Evolutionary conservation across 2,329 filamentous ascomycete genomes (phyloP).

Genomic region (Sarocladium strictum): DNA sequence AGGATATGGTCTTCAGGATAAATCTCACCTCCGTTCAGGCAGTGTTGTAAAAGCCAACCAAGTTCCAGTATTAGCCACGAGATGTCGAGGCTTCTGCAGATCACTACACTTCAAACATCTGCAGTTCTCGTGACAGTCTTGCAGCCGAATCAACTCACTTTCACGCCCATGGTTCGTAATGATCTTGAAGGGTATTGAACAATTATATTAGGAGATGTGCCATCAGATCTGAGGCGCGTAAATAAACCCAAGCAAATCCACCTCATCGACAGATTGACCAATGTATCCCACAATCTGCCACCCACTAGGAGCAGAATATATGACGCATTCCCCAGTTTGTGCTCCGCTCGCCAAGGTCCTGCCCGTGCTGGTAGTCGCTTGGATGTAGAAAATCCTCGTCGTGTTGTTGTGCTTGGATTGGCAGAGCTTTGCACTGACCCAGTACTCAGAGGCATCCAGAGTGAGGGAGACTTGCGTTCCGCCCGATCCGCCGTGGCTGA

Average conservation of each 20-base stretch:
- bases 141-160: too few relatives aligned
- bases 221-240: conserved; percentile 6
- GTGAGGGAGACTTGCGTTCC: neutral
- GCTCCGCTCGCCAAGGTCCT: neutral
- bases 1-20: too few relatives aligned
- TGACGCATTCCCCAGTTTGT: neutral
- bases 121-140: too few relatives aligned
- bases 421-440: neutral
- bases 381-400: conserved; percentile 7
- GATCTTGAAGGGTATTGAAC: too few relatives aligned
- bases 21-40: too few relatives aligned
- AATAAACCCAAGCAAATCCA: neutral
- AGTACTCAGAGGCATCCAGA: neutral
- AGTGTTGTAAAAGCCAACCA: too few relatives aligned
- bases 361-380: conserved; percentile 1
- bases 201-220: too few relatives aligned
- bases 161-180: too few relatives aligned
- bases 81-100: too few relatives aligned
- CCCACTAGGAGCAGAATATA: neutral
- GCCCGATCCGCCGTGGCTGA: conserved; percentile 1
- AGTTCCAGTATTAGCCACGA: too few relatives aligned
- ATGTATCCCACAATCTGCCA: conserved; percentile 7
- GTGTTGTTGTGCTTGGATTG: neutral
- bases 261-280: neutral
- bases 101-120: too few relatives aligned